phyloP scores from a whole-genome alignment of 2,329 filamentous ascomycete genomes.

The Curvularia sp. region DNA sequence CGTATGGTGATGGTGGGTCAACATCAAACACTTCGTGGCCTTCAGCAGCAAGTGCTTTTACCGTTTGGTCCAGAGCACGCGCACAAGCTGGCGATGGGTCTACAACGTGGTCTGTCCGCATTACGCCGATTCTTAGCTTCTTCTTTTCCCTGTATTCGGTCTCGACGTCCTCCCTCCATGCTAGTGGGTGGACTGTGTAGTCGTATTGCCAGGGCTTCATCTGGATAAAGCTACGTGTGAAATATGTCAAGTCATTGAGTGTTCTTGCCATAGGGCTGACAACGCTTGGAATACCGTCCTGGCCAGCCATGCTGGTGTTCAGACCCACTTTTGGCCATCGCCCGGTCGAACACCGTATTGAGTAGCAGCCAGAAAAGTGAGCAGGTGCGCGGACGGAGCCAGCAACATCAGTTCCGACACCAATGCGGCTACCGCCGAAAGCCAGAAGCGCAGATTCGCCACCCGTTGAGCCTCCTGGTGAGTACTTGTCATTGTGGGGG shows the following conservation, averaged over 20 bases:
- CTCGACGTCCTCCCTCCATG: conserved; percentile 72
- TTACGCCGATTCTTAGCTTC: conserved; percentile 73
- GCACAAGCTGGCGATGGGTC: conserved; percentile 84
- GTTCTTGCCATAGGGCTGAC: conserved; percentile 94
- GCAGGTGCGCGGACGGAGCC: conserved; percentile 87
- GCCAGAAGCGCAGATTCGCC: conserved; percentile 85
- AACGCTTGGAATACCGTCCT: conserved; percentile 87
- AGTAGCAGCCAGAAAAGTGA: conserved; percentile 89
- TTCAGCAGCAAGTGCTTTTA: conserved; percentile 69
- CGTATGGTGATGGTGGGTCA: conserved; percentile 71
- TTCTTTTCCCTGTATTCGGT: conserved; percentile 66
- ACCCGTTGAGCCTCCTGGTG: conserved; percentile 86
- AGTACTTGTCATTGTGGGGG: conserved; percentile 83
- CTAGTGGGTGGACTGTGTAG: conserved; percentile 81
- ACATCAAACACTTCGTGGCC: conserved; percentile 78
- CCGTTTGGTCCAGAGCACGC: conserved; percentile 75
- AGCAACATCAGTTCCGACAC: conserved; percentile 89
- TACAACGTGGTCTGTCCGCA: conserved; percentile 82
- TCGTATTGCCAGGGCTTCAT: conserved; percentile 93
- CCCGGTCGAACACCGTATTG: conserved; percentile 83
- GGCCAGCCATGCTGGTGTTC: conserved; percentile 87
- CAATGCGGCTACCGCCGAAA: conserved; percentile 80
- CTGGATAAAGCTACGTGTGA: conserved; percentile 75
- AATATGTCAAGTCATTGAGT: conserved; percentile 81
- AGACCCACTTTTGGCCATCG: conserved; percentile 88